A percentile compares a stretch with the other conserved stretches of the same genome.
phyloP scores from a whole-genome alignment of 179 eudicot genomes.

The Beta lomatogona region DNA sequence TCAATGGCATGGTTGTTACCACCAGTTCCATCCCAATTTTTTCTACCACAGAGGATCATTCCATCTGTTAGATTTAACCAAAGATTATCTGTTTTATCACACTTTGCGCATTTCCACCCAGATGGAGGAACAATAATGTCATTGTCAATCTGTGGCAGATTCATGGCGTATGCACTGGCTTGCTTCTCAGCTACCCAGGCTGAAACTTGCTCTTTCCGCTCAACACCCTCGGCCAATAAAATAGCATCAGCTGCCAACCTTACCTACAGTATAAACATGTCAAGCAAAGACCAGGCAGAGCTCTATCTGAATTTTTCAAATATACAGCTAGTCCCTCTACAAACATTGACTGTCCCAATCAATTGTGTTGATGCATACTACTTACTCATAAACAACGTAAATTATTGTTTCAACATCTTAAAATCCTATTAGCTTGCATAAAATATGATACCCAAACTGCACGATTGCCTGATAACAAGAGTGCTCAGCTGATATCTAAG shows the following conservation, averaged over 20 bases:
- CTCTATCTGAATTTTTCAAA: background rate
- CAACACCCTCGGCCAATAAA: slow-evolving; percentile 78
- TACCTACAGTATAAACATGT: slow-evolving; percentile 51
- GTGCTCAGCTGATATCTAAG: background rate
- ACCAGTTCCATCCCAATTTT: slow-evolving; percentile 95
- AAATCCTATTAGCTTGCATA: background rate
- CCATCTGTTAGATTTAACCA: slow-evolving; percentile 97
- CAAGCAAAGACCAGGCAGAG: slow-evolving; percentile 7
- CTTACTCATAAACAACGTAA: background rate
- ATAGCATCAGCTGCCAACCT: slow-evolving; percentile 90
- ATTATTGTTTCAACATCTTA: background rate
- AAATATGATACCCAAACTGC: background rate
- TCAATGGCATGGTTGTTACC: slow-evolving; percentile 96
- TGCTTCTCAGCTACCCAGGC: slow-evolving; percentile 93
- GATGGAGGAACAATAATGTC: slow-evolving; percentile 77
- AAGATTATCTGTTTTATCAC: slow-evolving; percentile 92
- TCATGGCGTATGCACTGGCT: slow-evolving; percentile 68
- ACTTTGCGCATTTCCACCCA: slow-evolving; percentile 94
- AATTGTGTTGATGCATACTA: background rate
- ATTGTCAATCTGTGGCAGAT: slow-evolving; percentile 70
- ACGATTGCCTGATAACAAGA: background rate
- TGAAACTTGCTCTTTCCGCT: slow-evolving; percentile 89
- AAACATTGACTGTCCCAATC: background rate
- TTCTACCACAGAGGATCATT: slow-evolving; percentile 92
- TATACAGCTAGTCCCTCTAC: background rate